Evolutionary conservation across 495 filamentous ascomycete species (phyloP).

Genomic region (Tuber microsphaerosporum): DNA sequence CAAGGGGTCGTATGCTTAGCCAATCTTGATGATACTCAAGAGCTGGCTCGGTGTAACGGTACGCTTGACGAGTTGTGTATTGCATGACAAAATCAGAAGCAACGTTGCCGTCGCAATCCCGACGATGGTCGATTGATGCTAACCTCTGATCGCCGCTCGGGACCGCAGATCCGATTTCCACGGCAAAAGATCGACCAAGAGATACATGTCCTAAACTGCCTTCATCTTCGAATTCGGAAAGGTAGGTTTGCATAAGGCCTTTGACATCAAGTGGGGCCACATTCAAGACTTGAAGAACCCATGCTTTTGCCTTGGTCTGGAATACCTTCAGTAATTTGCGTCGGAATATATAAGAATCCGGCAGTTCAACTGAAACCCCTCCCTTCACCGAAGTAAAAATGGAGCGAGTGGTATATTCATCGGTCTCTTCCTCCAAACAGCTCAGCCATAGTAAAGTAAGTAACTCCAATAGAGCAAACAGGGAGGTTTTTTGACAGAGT

Average conservation of each 20-base stretch:
- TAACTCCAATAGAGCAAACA: conserved; percentile 87
- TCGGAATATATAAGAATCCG: conserved; percentile 77
- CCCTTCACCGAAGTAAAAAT: conserved; percentile 67
- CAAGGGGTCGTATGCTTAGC: conserved; percentile 52
- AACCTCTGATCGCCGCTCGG: conserved; percentile 83
- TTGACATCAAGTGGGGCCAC: conserved; percentile 92
- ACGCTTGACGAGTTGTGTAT: conserved; percentile 94
- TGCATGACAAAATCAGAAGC: conserved; percentile 93
- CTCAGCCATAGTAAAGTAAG: conserved; percentile 89
- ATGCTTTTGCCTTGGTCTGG: conserved; percentile 64
- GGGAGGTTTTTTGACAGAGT: conserved; percentile 76
- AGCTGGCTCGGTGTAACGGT: conserved; percentile 67
- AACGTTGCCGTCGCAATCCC: conserved; percentile 68
- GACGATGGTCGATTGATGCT: conserved; percentile 63
- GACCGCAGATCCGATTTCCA: conserved; percentile 83
- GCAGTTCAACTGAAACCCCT: conserved; percentile 74
- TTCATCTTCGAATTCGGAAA: conserved; percentile 87
- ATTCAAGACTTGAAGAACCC: conserved; percentile 72
- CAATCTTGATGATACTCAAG: conserved; percentile 59
- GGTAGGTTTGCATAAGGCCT: conserved; percentile 84
- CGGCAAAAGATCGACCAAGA: conserved; percentile 86
- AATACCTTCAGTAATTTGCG: conserved; percentile 70
- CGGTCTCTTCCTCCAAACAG: conserved; percentile 86
- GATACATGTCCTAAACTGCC: conserved; percentile 81
- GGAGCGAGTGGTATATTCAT: conserved; percentile 81